Percentiles rank a stretch among this genome's conserved stretches.
Evolutionary conservation across 345 rosid species (phyloP).

Genomic region (Boechera divaricarpa): DNA sequence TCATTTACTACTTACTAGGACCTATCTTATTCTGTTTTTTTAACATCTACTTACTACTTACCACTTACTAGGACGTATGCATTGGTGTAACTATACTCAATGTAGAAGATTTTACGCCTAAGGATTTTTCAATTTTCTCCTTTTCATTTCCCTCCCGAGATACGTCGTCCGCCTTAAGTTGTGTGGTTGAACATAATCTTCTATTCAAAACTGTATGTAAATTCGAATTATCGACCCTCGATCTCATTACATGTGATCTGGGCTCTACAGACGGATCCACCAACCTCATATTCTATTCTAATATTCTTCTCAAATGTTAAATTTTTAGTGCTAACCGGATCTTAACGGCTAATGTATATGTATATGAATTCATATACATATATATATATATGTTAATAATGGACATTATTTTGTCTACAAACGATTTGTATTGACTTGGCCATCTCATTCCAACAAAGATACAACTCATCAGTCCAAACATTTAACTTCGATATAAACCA

Average conservation of each 20-base stretch:
- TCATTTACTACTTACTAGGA: not conserved
- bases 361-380: not conserved
- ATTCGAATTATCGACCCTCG: conserved; percentile 3
- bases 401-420: conserved; percentile 37
- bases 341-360: conserved; percentile 29
- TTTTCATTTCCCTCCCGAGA: not conserved
- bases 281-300: conserved; percentile 17
- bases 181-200: conserved; percentile 37
- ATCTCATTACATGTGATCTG: conserved; percentile 41
- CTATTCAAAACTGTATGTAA: conserved; percentile 21
- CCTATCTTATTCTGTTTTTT: not conserved
- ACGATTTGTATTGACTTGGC: conserved; percentile 41
- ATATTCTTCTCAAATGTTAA: not conserved
- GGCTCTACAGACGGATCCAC: conserved; percentile 30
- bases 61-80: not conserved
- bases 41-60: not conserved
- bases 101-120: not conserved
- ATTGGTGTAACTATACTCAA: not conserved
- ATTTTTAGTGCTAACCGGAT: not conserved
- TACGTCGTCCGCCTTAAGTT: conserved; percentile 25
- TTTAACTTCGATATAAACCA: conserved; percentile 36
- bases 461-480: conserved; percentile 43
- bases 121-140: not conserved
- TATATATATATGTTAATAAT: not conserved
- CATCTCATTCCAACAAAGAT: conserved; percentile 45